Conservation (phyloP, 2,329 filamentous ascomycete species). For the Sporothrix luriei region DNA sequence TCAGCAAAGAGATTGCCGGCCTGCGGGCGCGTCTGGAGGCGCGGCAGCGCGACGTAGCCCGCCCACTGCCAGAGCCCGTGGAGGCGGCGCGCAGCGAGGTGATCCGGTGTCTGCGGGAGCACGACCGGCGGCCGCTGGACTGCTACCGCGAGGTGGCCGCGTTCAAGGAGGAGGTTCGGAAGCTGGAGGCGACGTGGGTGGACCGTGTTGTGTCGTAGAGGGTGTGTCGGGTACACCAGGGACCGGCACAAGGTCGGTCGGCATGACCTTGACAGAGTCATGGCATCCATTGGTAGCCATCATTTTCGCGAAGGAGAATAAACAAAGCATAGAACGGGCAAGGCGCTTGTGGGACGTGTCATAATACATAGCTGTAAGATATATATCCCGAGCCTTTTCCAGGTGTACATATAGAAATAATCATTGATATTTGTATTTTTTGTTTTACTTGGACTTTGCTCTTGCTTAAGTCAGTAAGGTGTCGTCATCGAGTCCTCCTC, state of each 20-base stretch:
- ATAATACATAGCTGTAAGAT: conserved; percentile 25
- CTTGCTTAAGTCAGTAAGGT: neutral
- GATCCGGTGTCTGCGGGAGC: conserved; percentile 75
- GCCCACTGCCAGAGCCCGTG: conserved; percentile 70
- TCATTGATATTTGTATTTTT: conserved; percentile 2
- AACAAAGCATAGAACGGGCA: neutral
- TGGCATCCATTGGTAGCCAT: neutral
- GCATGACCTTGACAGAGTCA: neutral
- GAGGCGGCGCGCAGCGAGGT: conserved; percentile 75
- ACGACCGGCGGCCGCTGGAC: conserved; percentile 86
- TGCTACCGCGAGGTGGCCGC: conserved; percentile 92
- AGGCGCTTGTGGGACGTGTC: conserved; percentile 20
- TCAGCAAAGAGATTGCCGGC: conserved; percentile 62
- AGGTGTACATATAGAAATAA: conserved; percentile 28
- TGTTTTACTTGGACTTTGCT: neutral
- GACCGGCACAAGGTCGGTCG: neutral
- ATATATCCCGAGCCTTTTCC: conserved; percentile 23
- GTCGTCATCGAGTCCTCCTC: conserved; percentile 28
- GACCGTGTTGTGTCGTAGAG: conserved; percentile 68
- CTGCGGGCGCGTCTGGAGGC: conserved; percentile 62
- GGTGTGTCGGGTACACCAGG: too few relatives aligned
- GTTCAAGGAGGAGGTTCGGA: conserved; percentile 87
- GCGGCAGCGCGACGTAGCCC: conserved; percentile 63
- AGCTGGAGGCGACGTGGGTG: conserved; percentile 84
- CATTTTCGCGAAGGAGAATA: neutral